A percentile compares a stretch with the other conserved stretches of the same genome.
Conservation (phyloP, 2,329 filamentous ascomycete species). For the Colletotrichum paranaense region DNA sequence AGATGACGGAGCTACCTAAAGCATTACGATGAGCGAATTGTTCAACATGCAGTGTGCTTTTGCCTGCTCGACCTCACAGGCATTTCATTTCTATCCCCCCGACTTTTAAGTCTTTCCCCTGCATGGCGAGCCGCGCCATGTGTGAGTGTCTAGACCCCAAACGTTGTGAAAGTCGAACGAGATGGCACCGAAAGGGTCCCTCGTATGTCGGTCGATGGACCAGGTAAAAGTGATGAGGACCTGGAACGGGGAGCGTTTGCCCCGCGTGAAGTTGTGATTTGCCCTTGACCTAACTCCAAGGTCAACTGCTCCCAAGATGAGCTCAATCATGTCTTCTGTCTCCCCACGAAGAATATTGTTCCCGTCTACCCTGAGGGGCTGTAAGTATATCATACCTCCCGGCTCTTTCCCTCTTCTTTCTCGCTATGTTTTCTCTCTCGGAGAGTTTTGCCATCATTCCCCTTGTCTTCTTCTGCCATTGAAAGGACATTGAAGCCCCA, state of each 20-base stretch:
- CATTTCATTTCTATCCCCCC: too few species aligned
- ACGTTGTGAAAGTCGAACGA: background rate
- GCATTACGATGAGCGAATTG: background rate
- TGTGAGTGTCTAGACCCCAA: background rate
- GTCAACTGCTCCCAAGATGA: background rate
- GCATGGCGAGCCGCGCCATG: background rate
- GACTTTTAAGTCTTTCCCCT: background rate
- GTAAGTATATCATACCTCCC: background rate
- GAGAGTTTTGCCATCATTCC: background rate
- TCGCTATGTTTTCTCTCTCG: background rate
- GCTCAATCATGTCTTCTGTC: background rate
- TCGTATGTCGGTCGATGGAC: background rate
- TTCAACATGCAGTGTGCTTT: too few species aligned
- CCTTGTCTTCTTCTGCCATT: background rate
- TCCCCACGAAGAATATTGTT: too few species aligned
- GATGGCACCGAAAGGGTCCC: background rate
- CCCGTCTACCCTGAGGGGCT: background rate
- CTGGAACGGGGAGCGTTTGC: background rate
- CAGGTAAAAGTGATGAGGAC: background rate
- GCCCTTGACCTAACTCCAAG: background rate
- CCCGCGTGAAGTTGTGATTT: background rate
- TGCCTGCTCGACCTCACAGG: too few species aligned
- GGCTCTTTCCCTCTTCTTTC: background rate
- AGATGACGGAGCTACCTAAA: background rate
- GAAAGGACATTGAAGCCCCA: background rate